Percentiles rank a stretch among this genome's conserved stretches.
phyloP scores from a whole-genome alignment of 2,329 filamentous ascomycete species.

The Knoxdaviesia capensis region DNA sequence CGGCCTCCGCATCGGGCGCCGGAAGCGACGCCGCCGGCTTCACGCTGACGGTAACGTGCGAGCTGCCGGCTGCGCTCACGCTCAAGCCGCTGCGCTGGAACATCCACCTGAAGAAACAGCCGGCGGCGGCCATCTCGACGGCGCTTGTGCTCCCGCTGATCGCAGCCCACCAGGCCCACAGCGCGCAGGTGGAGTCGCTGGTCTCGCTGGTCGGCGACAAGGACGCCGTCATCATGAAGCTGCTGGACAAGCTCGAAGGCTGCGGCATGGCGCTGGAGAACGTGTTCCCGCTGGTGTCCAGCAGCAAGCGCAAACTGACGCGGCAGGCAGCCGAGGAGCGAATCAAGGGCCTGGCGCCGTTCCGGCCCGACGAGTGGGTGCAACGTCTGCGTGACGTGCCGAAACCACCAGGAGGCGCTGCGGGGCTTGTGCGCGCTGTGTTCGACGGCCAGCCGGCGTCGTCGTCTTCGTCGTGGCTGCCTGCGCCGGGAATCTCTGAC shows the following conservation, averaged over 20 bases:
- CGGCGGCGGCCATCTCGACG: conserved; percentile 20
- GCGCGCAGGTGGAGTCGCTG: conserved; percentile 21
- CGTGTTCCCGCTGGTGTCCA: conserved; percentile 27
- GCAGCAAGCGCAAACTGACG: conserved; percentile 23
- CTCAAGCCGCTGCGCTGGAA: conserved; percentile 41
- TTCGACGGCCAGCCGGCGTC: background rate
- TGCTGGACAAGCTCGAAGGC: conserved; percentile 33
- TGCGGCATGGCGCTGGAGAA: conserved; percentile 30
- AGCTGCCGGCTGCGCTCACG: conserved; percentile 36
- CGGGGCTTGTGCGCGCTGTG: conserved; percentile 1
- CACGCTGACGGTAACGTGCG: conserved; percentile 32
- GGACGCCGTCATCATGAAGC: conserved; percentile 26
- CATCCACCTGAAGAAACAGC: conserved; percentile 30
- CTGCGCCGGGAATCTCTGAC: no score
- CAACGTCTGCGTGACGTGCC: background rate
- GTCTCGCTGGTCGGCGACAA: conserved; percentile 24
- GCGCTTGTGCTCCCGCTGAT: conserved; percentile 31
- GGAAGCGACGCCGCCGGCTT: conserved; percentile 19
- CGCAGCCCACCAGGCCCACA: conserved; percentile 20
- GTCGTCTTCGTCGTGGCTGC: background rate
- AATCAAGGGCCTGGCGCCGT: conserved; percentile 30
- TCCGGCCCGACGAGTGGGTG: conserved; percentile 9
- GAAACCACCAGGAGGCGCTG: background rate
- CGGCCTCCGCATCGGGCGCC: conserved; percentile 6
- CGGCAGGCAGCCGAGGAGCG: conserved; percentile 23